These are phyloP conservation scores for Botryotinia globosa DNA, from an alignment of 2,329 filamentous ascomycete species.

Conservation along the genomic window DNA sequence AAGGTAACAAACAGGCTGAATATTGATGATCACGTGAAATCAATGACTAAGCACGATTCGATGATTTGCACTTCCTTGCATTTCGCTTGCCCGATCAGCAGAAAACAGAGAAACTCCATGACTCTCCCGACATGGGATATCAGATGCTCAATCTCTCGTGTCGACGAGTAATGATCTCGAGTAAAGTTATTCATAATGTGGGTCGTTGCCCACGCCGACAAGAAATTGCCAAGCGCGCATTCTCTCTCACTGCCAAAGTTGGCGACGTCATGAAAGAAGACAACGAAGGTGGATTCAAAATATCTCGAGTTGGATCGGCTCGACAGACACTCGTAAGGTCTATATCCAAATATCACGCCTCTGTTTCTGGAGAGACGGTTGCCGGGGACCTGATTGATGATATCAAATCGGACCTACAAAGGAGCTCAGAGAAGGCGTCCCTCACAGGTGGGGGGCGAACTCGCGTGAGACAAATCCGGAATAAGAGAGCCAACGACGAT, in stretches of 20 bases:
- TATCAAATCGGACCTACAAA: not conserved
- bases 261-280: not conserved
- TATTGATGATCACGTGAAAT: not conserved
- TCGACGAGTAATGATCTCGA: slow-evolving; percentile 5
- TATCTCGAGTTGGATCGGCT: not conserved
- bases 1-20: too few species aligned
- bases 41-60: not conserved
- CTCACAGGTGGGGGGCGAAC: not conserved
- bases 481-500: not conserved
- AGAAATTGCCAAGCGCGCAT: not conserved
- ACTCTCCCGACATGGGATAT: slow-evolving; percentile 1
- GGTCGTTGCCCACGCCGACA: not conserved
- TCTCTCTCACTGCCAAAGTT: slow-evolving; percentile 1
- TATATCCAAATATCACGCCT: not conserved
- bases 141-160: slow-evolving; percentile 5
- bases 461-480: not conserved
- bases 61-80: not conserved
- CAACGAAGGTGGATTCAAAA: not conserved
- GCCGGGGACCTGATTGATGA: not conserved
- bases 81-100: not conserved
- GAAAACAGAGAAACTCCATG: slow-evolving; percentile 1
- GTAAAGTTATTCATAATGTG: not conserved
- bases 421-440: not conserved
- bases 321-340: not conserved
- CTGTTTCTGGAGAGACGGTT: not conserved